Base-by-base conservation (phyloP, 305 asterid species). In the Lippia alba region DNA sequence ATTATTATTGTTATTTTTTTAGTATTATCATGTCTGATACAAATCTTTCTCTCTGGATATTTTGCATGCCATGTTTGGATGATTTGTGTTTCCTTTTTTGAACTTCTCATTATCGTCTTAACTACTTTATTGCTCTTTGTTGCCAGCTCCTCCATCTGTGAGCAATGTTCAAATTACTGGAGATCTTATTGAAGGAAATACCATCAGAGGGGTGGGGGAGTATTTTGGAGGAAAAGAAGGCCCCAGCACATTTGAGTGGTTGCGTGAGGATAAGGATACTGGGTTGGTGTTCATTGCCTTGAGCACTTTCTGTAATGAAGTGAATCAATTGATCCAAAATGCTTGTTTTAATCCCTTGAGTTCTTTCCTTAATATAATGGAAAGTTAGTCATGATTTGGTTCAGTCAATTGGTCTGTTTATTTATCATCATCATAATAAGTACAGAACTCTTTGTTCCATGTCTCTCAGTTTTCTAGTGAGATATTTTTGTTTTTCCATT, bases 211-310 rank as follows among this genome's bases (percentile, higher is more conserved):
- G 58, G 69, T 71, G 33, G 99, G 99, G 70, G 74, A 81, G 69
- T 95, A 95, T 83, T 92, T 95, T 82, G 99, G 99, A 56, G 99
- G 99, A 83, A 87, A 84, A 83, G 98, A 95, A 87, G 99, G 99
- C 41, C 97, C 99, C 77, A 95, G 98, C 91, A 92, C 85, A 83
- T 95, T 87, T 66, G 91, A 95, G 75, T 95, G 98, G 98, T 76
- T 84, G 75, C 97, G 91, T 57, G 92, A 92, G 80, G 90, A 95
- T 49, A 86, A 74, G 71, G 91, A 92, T 71, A 84, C 80, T 14
- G 90, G 97, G 99, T 95, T 80, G 79, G 93, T 80, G 64, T 77
- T 79, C 59, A 48, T 71, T 74, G 36, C 71, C 66, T 73, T 70
- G 46, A 76, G 40, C 77, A 63, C 6, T 56, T 57, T 63, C 12